These are phyloP conservation scores for Agastache rugosa DNA, from an alignment of 257 asterid species.

Conservation along the genomic window DNA sequence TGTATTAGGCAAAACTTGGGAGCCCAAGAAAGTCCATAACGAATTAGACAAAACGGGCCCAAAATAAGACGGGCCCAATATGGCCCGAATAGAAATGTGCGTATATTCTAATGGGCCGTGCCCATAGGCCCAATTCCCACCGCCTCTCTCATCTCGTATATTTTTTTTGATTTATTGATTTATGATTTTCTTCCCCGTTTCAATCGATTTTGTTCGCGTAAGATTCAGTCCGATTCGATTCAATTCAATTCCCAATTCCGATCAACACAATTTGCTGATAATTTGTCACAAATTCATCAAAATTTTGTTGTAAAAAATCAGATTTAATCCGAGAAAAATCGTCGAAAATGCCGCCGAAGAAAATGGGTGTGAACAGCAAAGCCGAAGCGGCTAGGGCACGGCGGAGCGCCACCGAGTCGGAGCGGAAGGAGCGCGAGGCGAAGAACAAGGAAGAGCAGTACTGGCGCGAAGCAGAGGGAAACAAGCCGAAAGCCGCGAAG, in stretches of 20 bases:
- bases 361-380: slow-evolving; percentile 92
- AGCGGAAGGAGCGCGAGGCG: slow-evolving; percentile 80
- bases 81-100: not conserved
- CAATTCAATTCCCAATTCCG: slow-evolving; percentile 5
- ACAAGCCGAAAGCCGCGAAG: slow-evolving; percentile 86
- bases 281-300: not conserved
- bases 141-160: not conserved
- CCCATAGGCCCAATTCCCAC: not conserved
- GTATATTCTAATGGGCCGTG: not conserved
- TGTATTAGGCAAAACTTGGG: too few species aligned
- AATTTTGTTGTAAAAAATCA: not conserved
- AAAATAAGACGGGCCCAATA: not conserved
- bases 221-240: not conserved
- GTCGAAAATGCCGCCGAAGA: slow-evolving; percentile 91
- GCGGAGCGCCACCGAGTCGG: slow-evolving; percentile 67
- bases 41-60: not conserved
- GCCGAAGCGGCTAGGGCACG: slow-evolving; percentile 95
- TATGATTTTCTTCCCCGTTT: not conserved
- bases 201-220: not conserved
- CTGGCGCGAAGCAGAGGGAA: slow-evolving; percentile 98
- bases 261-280: slow-evolving; percentile 21
- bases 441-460: slow-evolving; percentile 82
- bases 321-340: slow-evolving; percentile 22
- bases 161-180: too few species aligned
- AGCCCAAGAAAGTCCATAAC: too few species aligned